A percentile compares a stretch with the other conserved stretches of the same genome.
These are phyloP conservation scores for Medicago lupulina DNA, from an alignment of 306 rosid genomes.

Conservation along the genomic window DNA sequence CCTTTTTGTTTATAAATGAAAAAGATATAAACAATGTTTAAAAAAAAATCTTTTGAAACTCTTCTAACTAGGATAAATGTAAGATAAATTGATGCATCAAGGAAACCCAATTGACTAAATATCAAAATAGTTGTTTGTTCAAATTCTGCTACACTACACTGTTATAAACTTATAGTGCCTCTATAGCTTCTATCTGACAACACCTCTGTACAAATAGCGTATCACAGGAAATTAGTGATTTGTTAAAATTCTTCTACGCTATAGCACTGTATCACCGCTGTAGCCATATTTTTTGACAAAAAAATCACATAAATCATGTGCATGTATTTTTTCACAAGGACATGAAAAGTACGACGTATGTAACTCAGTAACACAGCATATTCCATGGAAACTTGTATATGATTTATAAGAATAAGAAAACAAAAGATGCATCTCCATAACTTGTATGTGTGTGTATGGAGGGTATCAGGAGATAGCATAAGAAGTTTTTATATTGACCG, in stretches of 20 bases:
- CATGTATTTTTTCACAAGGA: not conserved
- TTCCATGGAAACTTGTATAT: constrained; percentile 3
- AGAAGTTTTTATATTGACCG: not conserved
- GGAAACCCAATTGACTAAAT: not conserved
- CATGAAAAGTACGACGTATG: not conserved
- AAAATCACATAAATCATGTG: not conserved
- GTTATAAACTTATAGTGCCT: no score
- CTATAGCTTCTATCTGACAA: not conserved
- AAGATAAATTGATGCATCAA: not conserved
- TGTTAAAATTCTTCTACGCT: not conserved
- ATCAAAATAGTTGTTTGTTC: no score
- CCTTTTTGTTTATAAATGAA: no score
- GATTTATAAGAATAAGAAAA: constrained; percentile 11
- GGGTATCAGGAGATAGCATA: not conserved
- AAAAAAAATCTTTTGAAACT: not conserved
- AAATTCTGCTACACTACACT: no score
- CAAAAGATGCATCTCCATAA: not conserved
- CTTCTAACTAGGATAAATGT: not conserved
- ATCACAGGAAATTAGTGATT: no score
- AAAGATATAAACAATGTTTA: constrained; percentile 35
- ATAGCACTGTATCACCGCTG: no score
- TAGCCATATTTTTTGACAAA: no score
- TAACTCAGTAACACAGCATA: constrained; percentile 26
- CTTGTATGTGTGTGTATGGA: not conserved
- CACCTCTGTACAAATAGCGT: no score